These are phyloP conservation scores for Fusarium proliferatum DNA, from an alignment of 2,329 filamentous ascomycete genomes.

Conservation along the genomic window DNA sequence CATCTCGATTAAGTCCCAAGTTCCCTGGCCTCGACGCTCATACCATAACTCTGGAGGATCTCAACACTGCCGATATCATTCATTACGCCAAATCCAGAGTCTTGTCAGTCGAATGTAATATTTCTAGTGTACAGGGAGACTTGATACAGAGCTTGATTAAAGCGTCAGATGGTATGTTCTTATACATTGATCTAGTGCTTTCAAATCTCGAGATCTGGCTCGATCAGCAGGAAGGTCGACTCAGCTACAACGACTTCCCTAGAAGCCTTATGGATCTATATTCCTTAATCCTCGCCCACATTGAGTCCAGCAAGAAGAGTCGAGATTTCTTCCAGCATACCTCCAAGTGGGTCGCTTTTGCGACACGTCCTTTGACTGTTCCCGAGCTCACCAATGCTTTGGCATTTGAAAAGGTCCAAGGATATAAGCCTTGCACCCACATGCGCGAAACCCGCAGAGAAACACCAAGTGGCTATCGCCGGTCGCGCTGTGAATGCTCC, in stretches of 20 bases:
- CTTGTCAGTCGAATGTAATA: not conserved
- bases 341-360: not conserved
- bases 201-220: not conserved
- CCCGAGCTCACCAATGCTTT: not conserved
- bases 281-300: not conserved
- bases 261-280: not conserved
- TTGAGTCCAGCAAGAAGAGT: not conserved
- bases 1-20: not conserved
- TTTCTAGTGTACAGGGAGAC: not conserved
- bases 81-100: not conserved
- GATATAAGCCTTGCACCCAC: not conserved
- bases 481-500: too few relatives aligned
- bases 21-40: fast-evolving
- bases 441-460: too few relatives aligned
- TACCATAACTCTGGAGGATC: not conserved
- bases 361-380: not conserved
- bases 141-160: not conserved
- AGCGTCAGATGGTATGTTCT: not conserved
- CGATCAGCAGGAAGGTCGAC: not conserved
- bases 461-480: too few relatives aligned
- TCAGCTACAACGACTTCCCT: not conserved
- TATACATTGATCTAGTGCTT: not conserved
- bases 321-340: not conserved
- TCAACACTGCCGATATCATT: not conserved
- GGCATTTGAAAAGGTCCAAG: not conserved